phyloP scores from a whole-genome alignment of 148 eudicot genomes.

The Limonium bicolor region DNA sequence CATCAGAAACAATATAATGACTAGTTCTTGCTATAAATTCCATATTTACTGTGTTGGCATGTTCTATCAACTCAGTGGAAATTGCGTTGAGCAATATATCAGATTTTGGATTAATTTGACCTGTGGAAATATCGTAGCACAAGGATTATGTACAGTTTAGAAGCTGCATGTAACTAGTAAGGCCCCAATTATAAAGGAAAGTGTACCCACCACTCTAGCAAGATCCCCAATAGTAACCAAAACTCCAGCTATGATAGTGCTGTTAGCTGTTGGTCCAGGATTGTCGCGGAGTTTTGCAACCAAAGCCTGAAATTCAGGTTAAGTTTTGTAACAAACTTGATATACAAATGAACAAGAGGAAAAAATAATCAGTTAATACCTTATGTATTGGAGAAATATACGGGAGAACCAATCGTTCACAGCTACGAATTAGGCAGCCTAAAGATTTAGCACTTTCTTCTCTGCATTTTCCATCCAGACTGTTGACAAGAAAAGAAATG shows the following conservation, averaged over 20 bases:
- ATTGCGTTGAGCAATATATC: too few species aligned
- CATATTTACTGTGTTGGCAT: too few species aligned
- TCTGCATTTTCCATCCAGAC: conserved; percentile 86
- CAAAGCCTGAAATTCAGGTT: conserved; percentile 45
- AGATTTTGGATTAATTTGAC: too few species aligned
- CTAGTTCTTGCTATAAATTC: too few species aligned
- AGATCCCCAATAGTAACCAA: conserved; percentile 93
- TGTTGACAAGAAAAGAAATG: conserved; percentile 22
- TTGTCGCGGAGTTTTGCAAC: conserved; percentile 81
- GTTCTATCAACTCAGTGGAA: too few species aligned
- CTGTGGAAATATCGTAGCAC: too few species aligned
- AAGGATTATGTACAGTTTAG: too few species aligned
- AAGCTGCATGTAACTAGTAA: too few species aligned
- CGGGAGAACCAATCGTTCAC: conserved; percentile 89
- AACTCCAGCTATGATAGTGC: conserved; percentile 68
- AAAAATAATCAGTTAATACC: conserved; percentile 18
- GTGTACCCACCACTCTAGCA: conserved; percentile 80
- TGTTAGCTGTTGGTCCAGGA: conserved; percentile 64
- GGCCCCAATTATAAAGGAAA: too few species aligned
- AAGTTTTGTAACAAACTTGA: background rate
- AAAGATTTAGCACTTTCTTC: conserved; percentile 97
- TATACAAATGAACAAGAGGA: conserved; percentile 4
- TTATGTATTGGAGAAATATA: conserved; percentile 93
- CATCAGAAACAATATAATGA: too few species aligned
- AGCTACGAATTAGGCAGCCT: conserved; percentile 87